A percentile compares a stretch with the other conserved stretches of the same genome.
Conservation (phyloP, 805 yeast species). For the Kuraishia molischiana region DNA sequence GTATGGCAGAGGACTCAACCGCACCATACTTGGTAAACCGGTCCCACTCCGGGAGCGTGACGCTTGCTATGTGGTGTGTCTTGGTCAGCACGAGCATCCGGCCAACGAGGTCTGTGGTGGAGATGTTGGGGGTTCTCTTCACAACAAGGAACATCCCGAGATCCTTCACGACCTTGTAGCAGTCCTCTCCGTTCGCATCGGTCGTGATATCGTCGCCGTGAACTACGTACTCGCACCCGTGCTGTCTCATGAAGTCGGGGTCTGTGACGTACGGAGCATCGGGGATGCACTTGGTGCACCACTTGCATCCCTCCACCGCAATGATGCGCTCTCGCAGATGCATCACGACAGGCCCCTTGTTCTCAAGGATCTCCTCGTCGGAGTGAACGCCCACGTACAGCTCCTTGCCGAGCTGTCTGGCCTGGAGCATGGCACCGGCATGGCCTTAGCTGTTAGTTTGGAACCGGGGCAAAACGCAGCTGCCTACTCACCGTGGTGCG, state of each 20-base stretch:
- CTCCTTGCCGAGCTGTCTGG: slow-evolving; percentile 70
- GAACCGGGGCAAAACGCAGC: not conserved
- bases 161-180: slow-evolving; percentile 77
- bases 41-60: slow-evolving; percentile 17
- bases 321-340: slow-evolving; percentile 60
- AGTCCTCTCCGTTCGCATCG: slow-evolving; percentile 91
- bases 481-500: slow-evolving; percentile 87
- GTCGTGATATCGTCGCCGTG: slow-evolving; percentile 98
- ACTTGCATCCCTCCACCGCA: slow-evolving; percentile 87
- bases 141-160: slow-evolving; percentile 85
- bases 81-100: slow-evolving; percentile 63
- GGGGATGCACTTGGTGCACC: slow-evolving; percentile 67
- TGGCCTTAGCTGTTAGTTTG: slow-evolving; percentile 33
- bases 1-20: slow-evolving; percentile 4
- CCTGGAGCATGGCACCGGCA: slow-evolving; percentile 94
- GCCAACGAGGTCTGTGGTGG: slow-evolving; percentile 91
- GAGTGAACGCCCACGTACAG: slow-evolving; percentile 85
- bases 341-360: slow-evolving; percentile 97
- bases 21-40: slow-evolving; percentile 1
- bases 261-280: slow-evolving; percentile 92
- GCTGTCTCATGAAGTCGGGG: slow-evolving; percentile 65
- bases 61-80: slow-evolving; percentile 40
- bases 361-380: slow-evolving; percentile 71
- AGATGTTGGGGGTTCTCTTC: slow-evolving; percentile 86
- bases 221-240: slow-evolving; percentile 82